Base-by-base conservation (phyloP, 345 rosid species). In the Eucalyptus pauciflora region DNA sequence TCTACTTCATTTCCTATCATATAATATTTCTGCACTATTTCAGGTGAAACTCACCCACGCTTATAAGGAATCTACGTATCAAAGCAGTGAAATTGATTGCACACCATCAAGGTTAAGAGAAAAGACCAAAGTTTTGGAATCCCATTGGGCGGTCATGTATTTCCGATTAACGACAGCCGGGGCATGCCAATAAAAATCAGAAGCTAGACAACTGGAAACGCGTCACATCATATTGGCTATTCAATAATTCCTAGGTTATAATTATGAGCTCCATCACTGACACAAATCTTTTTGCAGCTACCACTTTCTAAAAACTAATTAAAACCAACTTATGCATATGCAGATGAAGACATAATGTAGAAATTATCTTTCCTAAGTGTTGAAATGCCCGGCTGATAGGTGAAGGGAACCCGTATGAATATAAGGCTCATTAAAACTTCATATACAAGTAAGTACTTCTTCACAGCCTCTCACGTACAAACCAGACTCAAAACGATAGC, bases 1-100 rank as follows among this genome's bases (percentile, higher is more conserved):
- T 97, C 99, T 87, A 95, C 98, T 94, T 97, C 99, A 91, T 97
- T 97, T 92, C 99, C 99, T 97, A 95, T 92, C 89, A 92, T 83
- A 93, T 71, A 88, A 22, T 48, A 93, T 88, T 89, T 88, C 62
- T 56, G 41, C 52, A 29, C 67, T 25, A 64, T 18, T 64, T 64
- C 37, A 64, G 76, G 41, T 64, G 37, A 64, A 64, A 64, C 76
- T 64, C 10, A 37, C 76, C 76, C 76, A 15, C 76, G 14, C 76
- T 64, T 64, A 14, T n/a, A 64, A 64, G 76, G 37, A 64, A 64
- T n/a, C 76, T 64, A 64, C 37, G 3, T n/a, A 16, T 64, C n/a
- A n/a, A 64, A 64, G 86, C 85, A 43, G 87, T 13, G 89, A 86
- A 86, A 86, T 51, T 50, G 58, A 50, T 33, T n/a, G 87, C 37